Percentiles rank a stretch among this genome's conserved stretches.
Conservation (phyloP, 768 basidiomycete species). For the Tricholoma flavovirens region DNA sequence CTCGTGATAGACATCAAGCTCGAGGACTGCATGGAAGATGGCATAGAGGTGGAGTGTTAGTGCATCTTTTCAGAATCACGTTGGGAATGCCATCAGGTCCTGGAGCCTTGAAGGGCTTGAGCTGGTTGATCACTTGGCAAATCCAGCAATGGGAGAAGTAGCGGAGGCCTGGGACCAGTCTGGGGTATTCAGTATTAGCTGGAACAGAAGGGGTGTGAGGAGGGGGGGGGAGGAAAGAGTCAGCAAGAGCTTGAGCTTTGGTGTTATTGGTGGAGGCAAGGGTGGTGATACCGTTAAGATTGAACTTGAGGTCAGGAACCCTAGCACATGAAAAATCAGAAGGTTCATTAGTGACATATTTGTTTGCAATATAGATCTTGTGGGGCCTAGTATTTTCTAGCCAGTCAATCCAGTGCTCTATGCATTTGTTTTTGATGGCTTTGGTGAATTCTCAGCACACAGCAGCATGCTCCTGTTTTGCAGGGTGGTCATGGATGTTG, state of each 20-base stretch:
- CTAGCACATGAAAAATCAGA: background rate
- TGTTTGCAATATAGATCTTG: background rate
- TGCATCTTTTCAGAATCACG: slow-evolving; percentile 14
- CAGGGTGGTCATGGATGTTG: background rate
- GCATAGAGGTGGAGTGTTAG: slow-evolving; percentile 11
- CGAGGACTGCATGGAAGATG: slow-evolving; percentile 23
- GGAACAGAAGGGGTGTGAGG: slow-evolving; percentile 7
- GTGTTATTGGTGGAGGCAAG: no score
- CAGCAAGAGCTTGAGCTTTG: background rate
- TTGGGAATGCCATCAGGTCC: slow-evolving; percentile 19
- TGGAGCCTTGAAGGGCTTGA: slow-evolving; percentile 24
- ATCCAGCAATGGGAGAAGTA: slow-evolving; percentile 5
- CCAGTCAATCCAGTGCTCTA: background rate
- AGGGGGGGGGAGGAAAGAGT: no score
- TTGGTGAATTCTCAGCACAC: no score
- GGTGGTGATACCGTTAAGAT: no score
- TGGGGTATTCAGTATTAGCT: slow-evolving; percentile 2
- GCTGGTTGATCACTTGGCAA: slow-evolving; percentile 5
- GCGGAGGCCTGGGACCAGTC: background rate
- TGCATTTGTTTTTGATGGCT: background rate
- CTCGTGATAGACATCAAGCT: slow-evolving; percentile 21
- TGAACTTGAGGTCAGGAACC: slow-evolving; percentile 4
- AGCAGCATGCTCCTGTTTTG: background rate
- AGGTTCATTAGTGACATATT: no score
- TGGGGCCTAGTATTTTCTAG: no score